Conservation (phyloP, 139 green algal species). For the Bryopsis sp. region DNA sequence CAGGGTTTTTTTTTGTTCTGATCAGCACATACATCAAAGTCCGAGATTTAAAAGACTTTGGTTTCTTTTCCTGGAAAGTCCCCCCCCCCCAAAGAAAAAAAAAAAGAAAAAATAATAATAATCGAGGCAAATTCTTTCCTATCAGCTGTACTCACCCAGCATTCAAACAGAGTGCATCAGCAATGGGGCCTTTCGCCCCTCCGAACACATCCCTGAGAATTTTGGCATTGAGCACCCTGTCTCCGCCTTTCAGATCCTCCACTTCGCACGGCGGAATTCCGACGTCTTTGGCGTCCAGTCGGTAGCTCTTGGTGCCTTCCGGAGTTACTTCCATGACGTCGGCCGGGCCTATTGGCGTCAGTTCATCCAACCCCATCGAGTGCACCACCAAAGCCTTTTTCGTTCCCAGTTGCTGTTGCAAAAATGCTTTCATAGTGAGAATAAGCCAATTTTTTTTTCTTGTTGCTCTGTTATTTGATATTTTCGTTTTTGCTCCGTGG, state of each 20-base stretch:
- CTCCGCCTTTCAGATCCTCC: constrained; percentile 84
- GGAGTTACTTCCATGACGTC: constrained; percentile 80
- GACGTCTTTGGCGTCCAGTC: constrained; percentile 65
- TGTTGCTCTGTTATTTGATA: too few relatives aligned
- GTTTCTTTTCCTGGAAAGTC: too few relatives aligned
- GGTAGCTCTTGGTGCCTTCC: constrained; percentile 36
- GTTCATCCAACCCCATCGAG: constrained; percentile 89
- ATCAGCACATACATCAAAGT: too few relatives aligned
- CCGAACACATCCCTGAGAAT: constrained; percentile 85
- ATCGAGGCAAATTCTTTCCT: not conserved
- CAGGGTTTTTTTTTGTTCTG: too few relatives aligned
- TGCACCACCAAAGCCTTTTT: constrained; percentile 92
- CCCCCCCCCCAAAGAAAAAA: too few relatives aligned
- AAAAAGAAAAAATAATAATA: constrained; percentile 23
- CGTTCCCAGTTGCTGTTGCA: constrained; percentile 62
- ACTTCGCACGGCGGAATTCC: constrained; percentile 85
- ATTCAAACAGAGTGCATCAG: constrained; percentile 88
- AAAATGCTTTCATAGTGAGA: too few relatives aligned
- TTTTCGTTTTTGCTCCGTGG: too few relatives aligned
- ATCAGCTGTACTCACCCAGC: constrained; percentile 49
- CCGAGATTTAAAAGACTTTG: too few relatives aligned
- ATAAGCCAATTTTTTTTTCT: too few relatives aligned
- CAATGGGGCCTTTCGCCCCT: constrained; percentile 65
- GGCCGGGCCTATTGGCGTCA: constrained; percentile 90
- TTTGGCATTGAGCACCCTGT: constrained; percentile 76